Evolutionary conservation across 495 filamentous ascomycete genomes (phyloP).

Genomic region (Talaromyces wortmannii): DNA sequence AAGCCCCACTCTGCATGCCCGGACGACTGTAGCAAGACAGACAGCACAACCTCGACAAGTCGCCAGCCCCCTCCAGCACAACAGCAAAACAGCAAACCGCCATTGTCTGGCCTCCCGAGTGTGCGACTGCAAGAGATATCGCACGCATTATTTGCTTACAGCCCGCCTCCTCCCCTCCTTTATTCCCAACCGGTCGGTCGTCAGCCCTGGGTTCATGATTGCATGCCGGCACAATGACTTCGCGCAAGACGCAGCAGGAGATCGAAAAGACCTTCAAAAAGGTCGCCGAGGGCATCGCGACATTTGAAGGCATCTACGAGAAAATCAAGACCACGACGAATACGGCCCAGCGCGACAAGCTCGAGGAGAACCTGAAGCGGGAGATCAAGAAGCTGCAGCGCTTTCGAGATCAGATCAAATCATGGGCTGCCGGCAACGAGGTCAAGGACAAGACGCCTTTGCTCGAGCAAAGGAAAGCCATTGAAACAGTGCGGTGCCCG

Average conservation of each 20-base stretch:
- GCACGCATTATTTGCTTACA: too few species aligned
- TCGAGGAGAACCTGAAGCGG: slow-evolving; percentile 93
- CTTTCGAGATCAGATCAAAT: slow-evolving; percentile 96
- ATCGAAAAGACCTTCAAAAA: slow-evolving; percentile 99
- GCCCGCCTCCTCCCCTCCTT: too few species aligned
- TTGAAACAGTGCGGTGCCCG: slow-evolving; percentile 69
- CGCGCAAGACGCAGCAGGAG: slow-evolving; percentile 91
- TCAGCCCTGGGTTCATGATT: slow-evolving; percentile 7
- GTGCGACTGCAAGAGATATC: too few species aligned
- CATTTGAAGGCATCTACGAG: slow-evolving; percentile 90
- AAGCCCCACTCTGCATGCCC: too few species aligned
- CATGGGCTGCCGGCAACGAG: slow-evolving; percentile 94
- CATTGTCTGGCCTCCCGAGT: too few species aligned
- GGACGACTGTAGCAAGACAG: too few species aligned
- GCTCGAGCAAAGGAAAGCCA: slow-evolving; percentile 85
- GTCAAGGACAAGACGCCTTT: slow-evolving; percentile 98
- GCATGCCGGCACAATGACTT: slow-evolving; percentile 61
- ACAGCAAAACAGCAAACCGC: too few species aligned
- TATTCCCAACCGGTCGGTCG: background rate
- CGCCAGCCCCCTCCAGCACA: too few species aligned
- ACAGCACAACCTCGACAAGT: too few species aligned
- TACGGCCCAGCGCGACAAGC: slow-evolving; percentile 92
- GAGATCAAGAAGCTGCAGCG: slow-evolving; percentile 99
- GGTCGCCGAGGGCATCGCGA: slow-evolving; percentile 82
- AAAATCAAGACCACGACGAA: slow-evolving; percentile 90